Base-by-base conservation (phyloP, 176 grass and related monocot species). In the Lolium perenne region DNA sequence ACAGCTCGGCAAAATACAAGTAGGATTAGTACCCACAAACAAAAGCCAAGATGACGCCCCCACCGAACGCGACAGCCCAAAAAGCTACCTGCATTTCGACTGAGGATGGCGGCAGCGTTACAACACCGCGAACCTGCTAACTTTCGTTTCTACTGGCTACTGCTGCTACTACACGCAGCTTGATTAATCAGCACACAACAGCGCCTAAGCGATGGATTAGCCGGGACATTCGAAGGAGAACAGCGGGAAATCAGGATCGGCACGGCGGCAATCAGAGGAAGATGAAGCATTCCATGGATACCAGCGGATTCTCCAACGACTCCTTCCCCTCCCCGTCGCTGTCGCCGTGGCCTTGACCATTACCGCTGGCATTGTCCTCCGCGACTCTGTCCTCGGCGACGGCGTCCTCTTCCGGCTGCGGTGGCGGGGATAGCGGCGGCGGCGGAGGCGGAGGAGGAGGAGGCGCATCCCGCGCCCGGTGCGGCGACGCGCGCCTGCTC, bases 241-340 rank as follows among this genome's bases (percentile, higher is more conserved):
- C 23, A 22, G 75, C 81, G 89, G 66, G 88, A 83, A 50, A 50
- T 38, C 65, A 72, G 79, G 7, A 86, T 43, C 63, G 16, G 55
- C 45, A 11, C 18, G 10, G 5, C 53, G 14, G 13, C 25, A 0
- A 49, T 86, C 88, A 98, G 15, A 95, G 91, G 48, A 95, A 98
- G 78, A 98, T 95, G 89, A 98, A 98, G 51, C 95, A 98, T 35
- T 98, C 95, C 76, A 98, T 84, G 38, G 95, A 98, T 60, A 98
- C 95, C 0, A 93, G 88, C 58, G 95, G 93, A 64, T 98, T 98
- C 40, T 98, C 93, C 81, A 98, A 58, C 32, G 85, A 95, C 43
- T 98, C 95, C 65, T 92, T 93, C 77, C 87, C 89, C 21, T 92
- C 85, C n/a, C 46, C 79, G 66, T 35, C 57, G 22, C 43, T 25